A percentile compares a stretch with the other conserved stretches of the same genome.
These are phyloP conservation scores for Linnemannia zychae DNA, from an alignment of 192 early-diverging fungal species.

Conservation along the genomic window DNA sequence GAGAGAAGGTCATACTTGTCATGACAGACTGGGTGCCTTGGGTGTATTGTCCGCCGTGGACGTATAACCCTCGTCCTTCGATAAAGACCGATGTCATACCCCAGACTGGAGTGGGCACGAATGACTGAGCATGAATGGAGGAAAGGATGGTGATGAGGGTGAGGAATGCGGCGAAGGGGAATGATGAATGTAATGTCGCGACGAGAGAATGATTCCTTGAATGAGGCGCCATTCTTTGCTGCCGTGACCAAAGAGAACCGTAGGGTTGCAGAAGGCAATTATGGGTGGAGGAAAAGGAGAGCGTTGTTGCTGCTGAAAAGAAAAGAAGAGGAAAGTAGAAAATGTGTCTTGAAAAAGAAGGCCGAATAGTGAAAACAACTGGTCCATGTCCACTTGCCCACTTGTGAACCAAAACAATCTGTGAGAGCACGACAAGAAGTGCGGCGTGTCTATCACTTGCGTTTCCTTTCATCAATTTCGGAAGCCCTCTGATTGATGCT, in stretches of 20 bases:
- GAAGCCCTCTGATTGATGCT: too few relatives aligned
- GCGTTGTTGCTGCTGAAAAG: not conserved
- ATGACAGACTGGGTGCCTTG: not conserved
- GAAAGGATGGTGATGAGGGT: not conserved
- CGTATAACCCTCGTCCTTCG: conserved; percentile 9
- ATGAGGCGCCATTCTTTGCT: not conserved
- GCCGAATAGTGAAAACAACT: too few relatives aligned
- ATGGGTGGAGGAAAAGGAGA: not conserved
- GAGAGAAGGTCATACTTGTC: conserved; percentile 10
- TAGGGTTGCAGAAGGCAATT: not conserved
- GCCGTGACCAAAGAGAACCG: not conserved
- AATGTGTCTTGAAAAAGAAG: not conserved
- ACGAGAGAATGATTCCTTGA: not conserved
- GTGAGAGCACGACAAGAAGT: too few relatives aligned
- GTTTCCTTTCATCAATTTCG: too few relatives aligned
- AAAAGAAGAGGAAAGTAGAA: not conserved
- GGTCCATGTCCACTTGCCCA: too few relatives aligned
- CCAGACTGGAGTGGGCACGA: conserved; percentile 2
- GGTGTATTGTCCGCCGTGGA: conserved; percentile 11
- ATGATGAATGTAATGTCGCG: not conserved
- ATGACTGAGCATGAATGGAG: conserved; percentile 8
- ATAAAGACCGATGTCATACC: conserved; percentile 2
- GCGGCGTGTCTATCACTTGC: too few relatives aligned
- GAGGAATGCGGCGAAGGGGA: not conserved
- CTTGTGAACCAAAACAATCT: too few relatives aligned